phyloP scores from a whole-genome alignment of 2,329 filamentous ascomycete genomes.

The Mariannaea sp. region DNA sequence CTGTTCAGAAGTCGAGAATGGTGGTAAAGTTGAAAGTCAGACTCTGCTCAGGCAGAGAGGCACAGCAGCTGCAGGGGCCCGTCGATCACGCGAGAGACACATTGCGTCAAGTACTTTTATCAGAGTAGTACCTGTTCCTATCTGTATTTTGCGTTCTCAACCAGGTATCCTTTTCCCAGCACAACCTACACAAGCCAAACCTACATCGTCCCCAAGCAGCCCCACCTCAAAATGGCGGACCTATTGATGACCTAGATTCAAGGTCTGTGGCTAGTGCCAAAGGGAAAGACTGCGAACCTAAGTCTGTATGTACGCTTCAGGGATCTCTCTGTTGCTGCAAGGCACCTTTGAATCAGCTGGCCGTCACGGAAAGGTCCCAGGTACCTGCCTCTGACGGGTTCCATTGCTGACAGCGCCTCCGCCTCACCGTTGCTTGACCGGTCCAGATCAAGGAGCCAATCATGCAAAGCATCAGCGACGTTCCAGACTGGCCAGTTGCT shows the following conservation, averaged over 20 bases:
- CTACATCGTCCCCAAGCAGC: slow-evolving; percentile 1
- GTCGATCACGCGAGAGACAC: slow-evolving; percentile 31
- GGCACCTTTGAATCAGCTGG: slow-evolving; percentile 25
- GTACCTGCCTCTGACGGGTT: slow-evolving; percentile 8
- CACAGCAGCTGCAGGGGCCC: slow-evolving; percentile 34
- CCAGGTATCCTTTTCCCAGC: background rate
- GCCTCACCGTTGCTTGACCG: slow-evolving; percentile 7
- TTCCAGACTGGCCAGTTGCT: slow-evolving; percentile 20
- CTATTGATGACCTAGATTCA: slow-evolving; percentile 11
- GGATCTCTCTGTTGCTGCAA: slow-evolving; percentile 27
- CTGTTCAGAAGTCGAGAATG: slow-evolving; percentile 11
- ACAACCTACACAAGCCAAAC: slow-evolving; percentile 1
- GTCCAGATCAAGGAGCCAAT: slow-evolving; percentile 19
- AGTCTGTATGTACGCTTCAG: slow-evolving; percentile 29
- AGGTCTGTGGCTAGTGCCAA: slow-evolving; percentile 28
- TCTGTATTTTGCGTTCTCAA: slow-evolving; percentile 9
- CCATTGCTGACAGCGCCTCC: slow-evolving; percentile 2
- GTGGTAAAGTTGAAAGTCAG: slow-evolving; percentile 24
- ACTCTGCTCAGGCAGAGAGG: slow-evolving; percentile 24
- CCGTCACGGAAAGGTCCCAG: slow-evolving; percentile 11
- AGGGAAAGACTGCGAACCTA: slow-evolving; percentile 12
- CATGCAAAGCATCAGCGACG: slow-evolving; percentile 20
- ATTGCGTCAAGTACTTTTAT: slow-evolving; percentile 11
- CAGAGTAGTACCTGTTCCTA: slow-evolving; percentile 10
- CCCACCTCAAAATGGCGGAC: slow-evolving; percentile 21